These are phyloP conservation scores for Dioscorea alata DNA, from an alignment of 106 monocot genomes.

Conservation along the genomic window DNA sequence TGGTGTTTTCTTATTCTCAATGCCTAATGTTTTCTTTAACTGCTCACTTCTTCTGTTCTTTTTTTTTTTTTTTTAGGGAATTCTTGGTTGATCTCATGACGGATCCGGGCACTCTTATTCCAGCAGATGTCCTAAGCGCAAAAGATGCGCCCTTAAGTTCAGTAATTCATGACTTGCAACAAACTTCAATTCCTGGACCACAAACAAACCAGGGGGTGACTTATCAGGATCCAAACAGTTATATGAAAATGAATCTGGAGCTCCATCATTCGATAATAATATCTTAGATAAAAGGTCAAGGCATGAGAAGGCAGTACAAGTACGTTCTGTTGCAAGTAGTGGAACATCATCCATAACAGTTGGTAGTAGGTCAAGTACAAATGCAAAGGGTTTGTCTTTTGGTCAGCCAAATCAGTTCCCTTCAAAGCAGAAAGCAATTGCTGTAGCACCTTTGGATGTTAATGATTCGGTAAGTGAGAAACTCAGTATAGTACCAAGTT, in stretches of 20 bases:
- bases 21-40: not conserved
- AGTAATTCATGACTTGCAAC: constrained; percentile 22
- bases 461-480: constrained; percentile 13
- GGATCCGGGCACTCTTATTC: constrained; percentile 91
- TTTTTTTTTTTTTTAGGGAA: constrained; percentile 45
- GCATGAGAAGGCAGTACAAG: constrained; percentile 20
- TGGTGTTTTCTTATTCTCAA: no score
- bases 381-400: no score
- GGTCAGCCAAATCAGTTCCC: no score
- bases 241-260: constrained; percentile 11
- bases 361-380: constrained; percentile 43
- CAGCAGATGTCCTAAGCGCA: constrained; percentile 64
- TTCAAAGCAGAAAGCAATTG: no score
- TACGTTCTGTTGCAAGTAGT: constrained; percentile 23
- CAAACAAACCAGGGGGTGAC: constrained; percentile 17
- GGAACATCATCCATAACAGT: constrained; percentile 25
- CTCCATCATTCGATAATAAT: constrained; percentile 14
- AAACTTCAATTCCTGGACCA: constrained; percentile 16
- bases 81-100: constrained; percentile 99
- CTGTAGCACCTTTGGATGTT: no score
- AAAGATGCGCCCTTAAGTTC: constrained; percentile 46
- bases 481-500: constrained; percentile 8
- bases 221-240: constrained; percentile 13
- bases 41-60: not conserved
- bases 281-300: constrained; percentile 14